These are phyloP conservation scores for Trichoderma atrobrunneum DNA, from an alignment of 2,329 filamentous ascomycete genomes.

Conservation along the genomic window DNA sequence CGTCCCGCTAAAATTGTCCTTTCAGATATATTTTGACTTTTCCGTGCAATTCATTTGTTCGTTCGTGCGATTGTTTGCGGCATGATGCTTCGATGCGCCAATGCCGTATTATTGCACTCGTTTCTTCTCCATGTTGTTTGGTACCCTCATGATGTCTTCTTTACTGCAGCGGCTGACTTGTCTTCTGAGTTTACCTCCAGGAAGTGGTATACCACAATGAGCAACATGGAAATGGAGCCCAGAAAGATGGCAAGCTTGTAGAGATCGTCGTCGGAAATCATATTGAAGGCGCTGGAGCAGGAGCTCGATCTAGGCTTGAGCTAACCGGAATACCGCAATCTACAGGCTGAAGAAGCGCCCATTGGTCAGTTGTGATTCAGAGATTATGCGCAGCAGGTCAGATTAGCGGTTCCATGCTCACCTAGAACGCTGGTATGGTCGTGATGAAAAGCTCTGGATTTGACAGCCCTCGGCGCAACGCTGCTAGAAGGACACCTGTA, in stretches of 20 bases:
- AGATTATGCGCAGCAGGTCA: not conserved
- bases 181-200: conserved; percentile 77
- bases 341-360: not conserved
- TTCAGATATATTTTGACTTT: not conserved
- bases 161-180: conserved; percentile 17
- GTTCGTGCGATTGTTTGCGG: not conserved
- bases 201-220: conserved; percentile 95
- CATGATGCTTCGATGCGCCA: not conserved
- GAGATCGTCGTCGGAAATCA: conserved; percentile 93
- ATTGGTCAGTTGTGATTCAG: not conserved
- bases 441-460: conserved; percentile 3
- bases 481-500: conserved; percentile 24
- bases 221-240: conserved; percentile 81
- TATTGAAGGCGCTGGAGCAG: conserved; percentile 45
- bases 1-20: not conserved
- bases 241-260: conserved; percentile 93
- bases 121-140: not conserved
- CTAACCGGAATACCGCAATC: conserved; percentile 4
- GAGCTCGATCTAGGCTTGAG: not conserved
- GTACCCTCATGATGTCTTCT: conserved; percentile 19
- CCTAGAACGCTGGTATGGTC: not conserved
- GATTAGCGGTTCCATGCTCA: not conserved
- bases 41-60: not conserved
- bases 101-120: not conserved
- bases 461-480: not conserved